Evolutionary conservation across 2,329 filamentous ascomycete genomes (phyloP).

Genomic region (Alternaria consortialis): DNA sequence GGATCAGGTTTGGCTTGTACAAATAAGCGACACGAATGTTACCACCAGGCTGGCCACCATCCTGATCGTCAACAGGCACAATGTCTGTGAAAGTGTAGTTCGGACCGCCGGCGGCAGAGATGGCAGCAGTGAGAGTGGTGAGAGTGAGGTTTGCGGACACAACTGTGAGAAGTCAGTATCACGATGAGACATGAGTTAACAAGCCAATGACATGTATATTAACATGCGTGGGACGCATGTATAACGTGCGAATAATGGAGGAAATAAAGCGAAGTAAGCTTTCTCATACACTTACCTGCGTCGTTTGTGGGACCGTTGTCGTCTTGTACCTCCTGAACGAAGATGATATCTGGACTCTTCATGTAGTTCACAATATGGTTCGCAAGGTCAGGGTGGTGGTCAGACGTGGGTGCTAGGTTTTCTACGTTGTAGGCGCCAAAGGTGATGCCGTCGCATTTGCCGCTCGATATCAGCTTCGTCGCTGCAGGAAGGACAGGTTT

Average conservation of each 20-base stretch:
- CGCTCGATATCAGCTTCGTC: constrained; percentile 63
- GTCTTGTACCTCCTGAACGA: constrained; percentile 77
- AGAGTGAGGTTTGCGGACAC: constrained; percentile 68
- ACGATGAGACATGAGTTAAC: neutral
- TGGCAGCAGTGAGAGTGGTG: constrained; percentile 62
- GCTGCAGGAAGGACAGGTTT: constrained; percentile 60
- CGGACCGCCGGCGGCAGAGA: constrained; percentile 60
- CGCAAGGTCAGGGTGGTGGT: constrained; percentile 67
- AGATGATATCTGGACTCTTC: constrained; percentile 70
- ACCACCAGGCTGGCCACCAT: constrained; percentile 73
- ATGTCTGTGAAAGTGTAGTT: constrained; percentile 69
- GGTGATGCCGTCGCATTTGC: constrained; percentile 68
- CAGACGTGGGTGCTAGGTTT: constrained; percentile 68
- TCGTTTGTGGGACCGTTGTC: constrained; percentile 69
- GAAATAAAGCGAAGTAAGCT: constrained; percentile 1
- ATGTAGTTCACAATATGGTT: constrained; percentile 72
- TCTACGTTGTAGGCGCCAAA: constrained; percentile 75
- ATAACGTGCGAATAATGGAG: neutral
- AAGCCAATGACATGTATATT: neutral
- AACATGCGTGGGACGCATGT: neutral
- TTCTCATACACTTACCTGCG: constrained; percentile 53
- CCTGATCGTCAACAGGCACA: constrained; percentile 65
- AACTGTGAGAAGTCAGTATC: constrained; percentile 35
- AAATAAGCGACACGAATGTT: constrained; percentile 78
- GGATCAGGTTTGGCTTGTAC: constrained; percentile 68